Percentiles rank a stretch among this genome's conserved stretches.
Conservation (phyloP, 352 stramenopile species). For the Hyaloperonospora arabidopsidis region DNA sequence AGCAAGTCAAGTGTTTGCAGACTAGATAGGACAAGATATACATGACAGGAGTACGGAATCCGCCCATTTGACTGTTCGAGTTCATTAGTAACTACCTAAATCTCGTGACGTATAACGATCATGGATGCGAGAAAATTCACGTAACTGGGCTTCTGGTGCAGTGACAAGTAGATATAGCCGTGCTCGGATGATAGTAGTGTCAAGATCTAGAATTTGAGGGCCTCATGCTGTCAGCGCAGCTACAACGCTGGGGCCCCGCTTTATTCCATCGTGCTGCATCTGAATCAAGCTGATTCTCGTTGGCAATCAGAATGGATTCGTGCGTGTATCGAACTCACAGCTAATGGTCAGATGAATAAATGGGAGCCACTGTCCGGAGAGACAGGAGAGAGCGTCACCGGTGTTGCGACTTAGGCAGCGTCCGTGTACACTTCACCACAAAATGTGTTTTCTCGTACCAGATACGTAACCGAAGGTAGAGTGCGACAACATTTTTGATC, state of each 20-base stretch:
- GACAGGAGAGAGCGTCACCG: slow-evolving; percentile 70
- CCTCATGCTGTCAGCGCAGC: slow-evolving; percentile 76
- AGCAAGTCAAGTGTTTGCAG: slow-evolving; percentile 95
- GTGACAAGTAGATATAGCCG: slow-evolving; percentile 96
- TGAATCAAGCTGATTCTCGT: slow-evolving; percentile 89
- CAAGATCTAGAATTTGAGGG: slow-evolving; percentile 92
- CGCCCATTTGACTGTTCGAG: slow-evolving; percentile 95
- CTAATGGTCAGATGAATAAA: slow-evolving; percentile 60
- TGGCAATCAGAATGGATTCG: slow-evolving; percentile 89
- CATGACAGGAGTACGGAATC: slow-evolving; percentile 93
- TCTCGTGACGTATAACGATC: slow-evolving; percentile 92
- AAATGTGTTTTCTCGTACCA: too few relatives aligned
- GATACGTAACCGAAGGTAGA: too few relatives aligned
- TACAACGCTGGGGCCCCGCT: slow-evolving; percentile 86
- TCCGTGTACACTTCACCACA: too few relatives aligned
- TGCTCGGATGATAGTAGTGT: slow-evolving; percentile 94
- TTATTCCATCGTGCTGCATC: slow-evolving; percentile 94
- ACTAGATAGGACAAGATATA: slow-evolving; percentile 96
- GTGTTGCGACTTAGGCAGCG: too few relatives aligned
- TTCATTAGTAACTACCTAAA: slow-evolving; percentile 94
- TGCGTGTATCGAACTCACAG: slow-evolving; percentile 88
- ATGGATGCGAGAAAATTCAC: slow-evolving; percentile 96
- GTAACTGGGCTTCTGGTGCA: slow-evolving; percentile 94
- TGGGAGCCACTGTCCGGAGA: slow-evolving; percentile 48
- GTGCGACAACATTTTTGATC: too few relatives aligned